Evolutionary conservation across 768 basidiomycete species (phyloP).

Genomic region (Cystobasidiopsis lactophilus): DNA sequence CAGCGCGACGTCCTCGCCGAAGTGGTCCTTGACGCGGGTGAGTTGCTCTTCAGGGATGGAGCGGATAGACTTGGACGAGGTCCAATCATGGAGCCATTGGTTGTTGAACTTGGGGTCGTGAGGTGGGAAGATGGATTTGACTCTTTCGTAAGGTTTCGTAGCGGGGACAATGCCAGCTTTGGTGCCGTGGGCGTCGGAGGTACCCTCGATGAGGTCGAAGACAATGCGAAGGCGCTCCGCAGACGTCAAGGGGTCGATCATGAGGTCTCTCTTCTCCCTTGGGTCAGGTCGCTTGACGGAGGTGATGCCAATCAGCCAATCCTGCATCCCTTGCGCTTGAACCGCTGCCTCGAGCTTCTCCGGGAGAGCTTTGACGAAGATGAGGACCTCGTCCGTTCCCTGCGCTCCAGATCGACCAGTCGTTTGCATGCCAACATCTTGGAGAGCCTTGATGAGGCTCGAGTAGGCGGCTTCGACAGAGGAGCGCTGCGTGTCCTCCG

Average conservation of each 20-base stretch:
- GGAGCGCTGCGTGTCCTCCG: too few species aligned
- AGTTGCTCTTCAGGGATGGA: constrained; percentile 32
- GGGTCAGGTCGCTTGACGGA: neutral
- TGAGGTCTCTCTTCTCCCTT: neutral
- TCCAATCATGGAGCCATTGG: constrained; percentile 56
- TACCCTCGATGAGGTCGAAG: neutral
- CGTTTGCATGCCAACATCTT: constrained; percentile 40
- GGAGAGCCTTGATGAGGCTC: constrained; percentile 40
- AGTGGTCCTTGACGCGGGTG: constrained; percentile 53
- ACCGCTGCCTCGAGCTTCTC: constrained; percentile 34
- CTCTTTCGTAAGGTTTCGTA: constrained; percentile 45
- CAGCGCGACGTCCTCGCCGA: constrained; percentile 59
- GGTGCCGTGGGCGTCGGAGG: too few species aligned
- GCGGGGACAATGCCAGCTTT: neutral
- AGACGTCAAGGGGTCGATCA: neutral
- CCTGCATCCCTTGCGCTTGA: neutral
- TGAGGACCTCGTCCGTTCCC: constrained; percentile 48
- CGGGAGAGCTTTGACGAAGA: constrained; percentile 51
- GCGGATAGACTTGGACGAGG: constrained; percentile 34
- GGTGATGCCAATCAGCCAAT: neutral
- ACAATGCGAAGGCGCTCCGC: neutral
- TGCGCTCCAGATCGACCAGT: constrained; percentile 44
- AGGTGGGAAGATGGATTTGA: constrained; percentile 58
- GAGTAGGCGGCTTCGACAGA: constrained; percentile 27
- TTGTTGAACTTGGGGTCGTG: constrained; percentile 69